These are phyloP conservation scores for Pleurotus ostreatus DNA, from an alignment of 768 basidiomycete genomes.

Conservation along the genomic window DNA sequence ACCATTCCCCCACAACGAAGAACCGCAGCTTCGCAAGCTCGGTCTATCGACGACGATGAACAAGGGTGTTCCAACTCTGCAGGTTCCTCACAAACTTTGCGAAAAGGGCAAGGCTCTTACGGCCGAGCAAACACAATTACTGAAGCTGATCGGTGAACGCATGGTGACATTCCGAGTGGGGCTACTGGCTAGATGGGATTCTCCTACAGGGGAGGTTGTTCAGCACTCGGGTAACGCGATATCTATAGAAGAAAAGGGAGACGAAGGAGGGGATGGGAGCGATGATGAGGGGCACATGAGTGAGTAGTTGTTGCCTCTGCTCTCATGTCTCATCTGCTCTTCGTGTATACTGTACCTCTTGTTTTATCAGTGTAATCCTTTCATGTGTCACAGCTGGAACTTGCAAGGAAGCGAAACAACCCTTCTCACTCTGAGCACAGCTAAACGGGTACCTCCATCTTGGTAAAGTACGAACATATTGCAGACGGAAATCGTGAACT, in stretches of 20 bases:
- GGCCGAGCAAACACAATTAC: conserved; percentile 84
- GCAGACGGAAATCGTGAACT: too few species aligned
- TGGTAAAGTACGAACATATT: too few species aligned
- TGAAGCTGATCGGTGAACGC: conserved; percentile 87
- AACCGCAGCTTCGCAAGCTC: conserved; percentile 91
- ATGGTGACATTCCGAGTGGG: conserved; percentile 82
- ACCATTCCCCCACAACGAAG: conserved; percentile 95
- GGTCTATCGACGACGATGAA: conserved; percentile 84
- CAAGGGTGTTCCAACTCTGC: conserved; percentile 83
- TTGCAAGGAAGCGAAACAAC: too few species aligned
- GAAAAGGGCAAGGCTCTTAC: conserved; percentile 76
- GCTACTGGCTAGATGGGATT: conserved; percentile 72
- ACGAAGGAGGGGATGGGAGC: conserved; percentile 28
- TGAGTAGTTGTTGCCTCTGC: conserved; percentile 31
- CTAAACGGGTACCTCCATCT: too few species aligned
- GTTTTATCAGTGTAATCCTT: too few species aligned
- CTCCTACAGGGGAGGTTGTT: conserved; percentile 58
- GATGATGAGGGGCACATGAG: conserved; percentile 42
- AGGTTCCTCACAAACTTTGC: conserved; percentile 79
- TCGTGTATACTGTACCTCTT: too few species aligned
- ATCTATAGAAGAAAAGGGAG: conserved; percentile 29
- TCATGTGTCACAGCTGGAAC: too few species aligned
- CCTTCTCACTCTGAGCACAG: too few species aligned
- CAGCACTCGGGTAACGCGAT: conserved; percentile 48
- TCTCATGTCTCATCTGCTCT: too few species aligned